Conservation (phyloP, 1,139 yeast genomes). For the Kodamaea derodonti region DNA sequence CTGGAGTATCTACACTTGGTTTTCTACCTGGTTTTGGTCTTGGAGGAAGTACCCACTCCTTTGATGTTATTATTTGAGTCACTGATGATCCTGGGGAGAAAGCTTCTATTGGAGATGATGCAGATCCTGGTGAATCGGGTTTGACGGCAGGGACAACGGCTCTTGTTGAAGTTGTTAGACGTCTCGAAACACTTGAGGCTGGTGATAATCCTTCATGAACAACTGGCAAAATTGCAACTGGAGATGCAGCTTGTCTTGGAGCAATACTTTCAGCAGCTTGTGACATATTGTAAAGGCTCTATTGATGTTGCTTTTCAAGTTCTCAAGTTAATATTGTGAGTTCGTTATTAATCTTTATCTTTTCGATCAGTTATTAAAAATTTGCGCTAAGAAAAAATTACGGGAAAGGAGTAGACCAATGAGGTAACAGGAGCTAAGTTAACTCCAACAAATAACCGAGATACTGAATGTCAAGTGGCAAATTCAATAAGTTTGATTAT, state of each 20-base stretch:
- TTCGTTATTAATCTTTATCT: slow-evolving; percentile 7
- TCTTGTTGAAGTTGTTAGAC: background rate
- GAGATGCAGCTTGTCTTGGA: slow-evolving; percentile 38
- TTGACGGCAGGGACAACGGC: background rate
- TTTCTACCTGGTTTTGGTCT: slow-evolving; percentile 89
- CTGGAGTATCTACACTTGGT: slow-evolving; percentile 73
- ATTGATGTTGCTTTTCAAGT: too few relatives aligned
- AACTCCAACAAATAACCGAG: too few relatives aligned
- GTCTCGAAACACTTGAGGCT: slow-evolving; percentile 1
- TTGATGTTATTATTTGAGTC: slow-evolving; percentile 64
- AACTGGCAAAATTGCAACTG: slow-evolving; percentile 19
- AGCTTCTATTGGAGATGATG: slow-evolving; percentile 4
- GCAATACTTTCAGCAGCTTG: slow-evolving; percentile 32
- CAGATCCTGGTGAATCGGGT: background rate
- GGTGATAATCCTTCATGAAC: background rate
- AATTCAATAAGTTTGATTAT: too few relatives aligned
- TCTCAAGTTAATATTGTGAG: too few relatives aligned
- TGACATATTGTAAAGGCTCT: slow-evolving; percentile 18
- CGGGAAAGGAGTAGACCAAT: slow-evolving; percentile 5
- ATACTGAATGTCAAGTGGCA: too few relatives aligned
- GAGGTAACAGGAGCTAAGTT: slow-evolving; percentile 1
- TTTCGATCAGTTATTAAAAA: slow-evolving; percentile 8
- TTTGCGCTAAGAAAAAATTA: background rate
- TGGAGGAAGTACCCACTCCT: slow-evolving; percentile 89
- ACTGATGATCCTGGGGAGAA: slow-evolving; percentile 6